These are phyloP conservation scores for Phytopythium vexans DNA, from an alignment of 352 stramenopile genomes.

Conservation along the genomic window DNA sequence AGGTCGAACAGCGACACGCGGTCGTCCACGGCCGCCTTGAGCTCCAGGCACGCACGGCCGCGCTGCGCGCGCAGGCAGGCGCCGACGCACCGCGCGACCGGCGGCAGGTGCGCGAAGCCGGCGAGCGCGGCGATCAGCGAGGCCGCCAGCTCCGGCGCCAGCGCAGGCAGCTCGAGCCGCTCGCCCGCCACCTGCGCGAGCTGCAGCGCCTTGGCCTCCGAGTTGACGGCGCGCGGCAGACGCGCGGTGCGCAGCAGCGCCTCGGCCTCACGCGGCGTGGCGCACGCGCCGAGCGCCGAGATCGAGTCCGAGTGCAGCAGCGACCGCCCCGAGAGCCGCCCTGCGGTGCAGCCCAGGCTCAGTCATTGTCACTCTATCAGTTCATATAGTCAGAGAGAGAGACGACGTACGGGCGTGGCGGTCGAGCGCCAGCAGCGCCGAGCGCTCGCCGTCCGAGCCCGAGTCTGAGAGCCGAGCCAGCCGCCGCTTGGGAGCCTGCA, in stretches of 20 bases:
- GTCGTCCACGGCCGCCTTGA: slow-evolving; percentile 72
- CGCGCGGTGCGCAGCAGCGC: slow-evolving; percentile 57
- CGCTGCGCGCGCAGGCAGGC: slow-evolving; percentile 51
- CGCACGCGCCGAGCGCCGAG: slow-evolving; percentile 31
- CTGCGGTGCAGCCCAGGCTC: background rate
- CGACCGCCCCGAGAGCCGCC: slow-evolving; percentile 36
- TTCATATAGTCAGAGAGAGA: background rate
- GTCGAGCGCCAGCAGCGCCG: slow-evolving; percentile 36
- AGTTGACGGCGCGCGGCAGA: slow-evolving; percentile 56
- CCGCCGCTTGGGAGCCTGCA: slow-evolving; percentile 35
- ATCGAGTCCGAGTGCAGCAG: slow-evolving; percentile 74
- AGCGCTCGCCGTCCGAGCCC: slow-evolving; percentile 40
- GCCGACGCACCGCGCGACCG: slow-evolving; percentile 53
- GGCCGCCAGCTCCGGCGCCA: slow-evolving; percentile 37
- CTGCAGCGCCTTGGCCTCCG: slow-evolving; percentile 71
- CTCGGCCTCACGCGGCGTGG: slow-evolving; percentile 43
- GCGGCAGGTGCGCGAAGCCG: slow-evolving; percentile 39
- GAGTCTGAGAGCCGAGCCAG: slow-evolving; percentile 20
- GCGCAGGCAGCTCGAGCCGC: slow-evolving; percentile 30
- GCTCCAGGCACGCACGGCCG: slow-evolving; percentile 34
- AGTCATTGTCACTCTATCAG: background rate
- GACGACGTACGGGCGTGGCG: slow-evolving; percentile 33
- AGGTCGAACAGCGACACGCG: slow-evolving; percentile 67
- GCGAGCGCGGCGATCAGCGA: slow-evolving; percentile 56
- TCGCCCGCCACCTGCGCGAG: slow-evolving; percentile 54